Conservation (phyloP, 2,329 filamentous ascomycete species). For the Aureobasidium melanogenum region DNA sequence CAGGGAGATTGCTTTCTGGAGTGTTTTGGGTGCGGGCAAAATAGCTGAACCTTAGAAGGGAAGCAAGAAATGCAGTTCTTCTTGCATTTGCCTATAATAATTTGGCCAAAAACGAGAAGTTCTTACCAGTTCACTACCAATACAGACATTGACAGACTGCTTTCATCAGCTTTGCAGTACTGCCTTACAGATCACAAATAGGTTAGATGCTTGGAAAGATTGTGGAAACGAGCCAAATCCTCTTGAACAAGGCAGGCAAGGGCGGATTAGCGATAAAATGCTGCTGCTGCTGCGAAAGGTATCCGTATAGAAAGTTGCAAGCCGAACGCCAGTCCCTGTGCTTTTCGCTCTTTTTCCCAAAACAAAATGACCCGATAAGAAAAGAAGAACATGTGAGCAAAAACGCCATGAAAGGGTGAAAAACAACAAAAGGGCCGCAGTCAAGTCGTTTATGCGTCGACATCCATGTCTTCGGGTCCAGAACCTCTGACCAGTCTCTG, state of each 20-base stretch:
- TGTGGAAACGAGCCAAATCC: not conserved
- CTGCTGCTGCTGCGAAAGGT: constrained; percentile 3
- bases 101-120: not conserved
- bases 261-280: constrained; percentile 4
- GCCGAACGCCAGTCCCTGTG: constrained; percentile 6
- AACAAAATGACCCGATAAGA: not conserved
- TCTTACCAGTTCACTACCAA: not conserved
- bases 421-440: not conserved
- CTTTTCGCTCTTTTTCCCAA: constrained; percentile 7
- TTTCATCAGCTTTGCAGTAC: not conserved
- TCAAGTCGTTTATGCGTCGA: constrained; percentile 23
- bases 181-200: too few species aligned
- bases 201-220: not conserved
- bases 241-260: constrained; percentile 1
- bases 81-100: not conserved
- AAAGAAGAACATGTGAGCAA: not conserved
- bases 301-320: constrained; percentile 2
- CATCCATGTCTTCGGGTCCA: constrained; percentile 35
- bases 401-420: not conserved
- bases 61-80: not conserved
- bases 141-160: not conserved
- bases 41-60: constrained; percentile 40
- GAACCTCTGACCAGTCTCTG: constrained; percentile 37
- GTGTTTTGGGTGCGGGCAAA: constrained; percentile 77
- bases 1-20: constrained; percentile 91